These are phyloP conservation scores for Mallotus japonicus DNA, from an alignment of 441 rosid genomes.

Conservation along the genomic window DNA sequence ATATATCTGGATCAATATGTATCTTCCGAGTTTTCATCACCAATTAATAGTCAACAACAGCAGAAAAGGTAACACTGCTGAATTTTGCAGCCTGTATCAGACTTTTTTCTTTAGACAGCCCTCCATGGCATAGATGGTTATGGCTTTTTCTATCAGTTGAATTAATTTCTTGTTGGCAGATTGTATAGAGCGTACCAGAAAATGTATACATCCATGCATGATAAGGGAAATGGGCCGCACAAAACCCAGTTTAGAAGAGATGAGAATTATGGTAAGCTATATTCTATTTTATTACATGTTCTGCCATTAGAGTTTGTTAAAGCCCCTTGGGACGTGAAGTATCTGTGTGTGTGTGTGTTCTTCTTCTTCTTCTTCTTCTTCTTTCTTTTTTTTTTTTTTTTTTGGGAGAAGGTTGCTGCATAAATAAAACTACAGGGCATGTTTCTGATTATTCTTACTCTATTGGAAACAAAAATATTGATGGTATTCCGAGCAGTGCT, in stretches of 20 bases:
- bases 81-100: background rate
- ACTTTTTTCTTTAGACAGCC: conserved; percentile 9
- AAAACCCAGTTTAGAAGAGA: conserved; percentile 97
- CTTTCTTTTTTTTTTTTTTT: background rate
- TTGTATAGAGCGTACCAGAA: conserved; percentile 94
- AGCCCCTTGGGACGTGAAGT: background rate
- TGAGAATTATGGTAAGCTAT: conserved; percentile 65
- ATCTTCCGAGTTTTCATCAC: conserved; percentile 87
- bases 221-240: conserved; percentile 76
- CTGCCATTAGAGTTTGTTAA: background rate
- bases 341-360: too few species aligned
- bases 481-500: background rate
- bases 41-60: conserved; percentile 64
- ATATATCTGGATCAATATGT: conserved; percentile 90
- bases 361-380: too few species aligned
- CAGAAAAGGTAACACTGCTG: conserved; percentile 63
- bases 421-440: background rate
- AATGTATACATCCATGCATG: conserved; percentile 87
- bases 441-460: background rate
- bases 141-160: conserved; percentile 6
- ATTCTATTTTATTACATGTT: background rate
- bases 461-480: background rate
- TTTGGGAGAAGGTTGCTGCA: background rate
- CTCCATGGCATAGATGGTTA: conserved; percentile 5
- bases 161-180: conserved; percentile 46